These are phyloP conservation scores for Nothophytophthora sp. DNA, from an alignment of 352 stramenopile species.

Conservation along the genomic window DNA sequence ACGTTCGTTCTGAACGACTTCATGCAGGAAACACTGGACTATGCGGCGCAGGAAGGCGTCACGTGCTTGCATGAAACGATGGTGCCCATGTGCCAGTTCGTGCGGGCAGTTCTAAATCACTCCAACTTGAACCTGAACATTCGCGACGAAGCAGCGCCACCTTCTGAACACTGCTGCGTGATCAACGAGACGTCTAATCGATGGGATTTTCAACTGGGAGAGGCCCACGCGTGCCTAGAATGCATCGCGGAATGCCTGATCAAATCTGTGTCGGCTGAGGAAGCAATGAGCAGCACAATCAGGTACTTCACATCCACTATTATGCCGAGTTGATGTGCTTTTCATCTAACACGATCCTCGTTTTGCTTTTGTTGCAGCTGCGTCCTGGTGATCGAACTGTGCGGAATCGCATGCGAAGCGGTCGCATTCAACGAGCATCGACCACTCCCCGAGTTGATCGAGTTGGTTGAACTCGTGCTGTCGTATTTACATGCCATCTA, in stretches of 20 bases:
- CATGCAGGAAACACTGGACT: conserved; percentile 46
- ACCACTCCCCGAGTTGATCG: conserved; percentile 26
- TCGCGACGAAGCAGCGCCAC: neutral
- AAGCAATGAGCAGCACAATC: conserved; percentile 25
- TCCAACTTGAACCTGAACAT: conserved; percentile 42
- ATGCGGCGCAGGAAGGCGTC: conserved; percentile 16
- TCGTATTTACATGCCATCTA: conserved; percentile 38
- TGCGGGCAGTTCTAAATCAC: conserved; percentile 69
- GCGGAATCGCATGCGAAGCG: conserved; percentile 57
- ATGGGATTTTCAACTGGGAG: conserved; percentile 31
- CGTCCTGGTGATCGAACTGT: conserved; percentile 67
- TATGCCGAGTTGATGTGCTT: neutral
- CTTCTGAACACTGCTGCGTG: neutral
- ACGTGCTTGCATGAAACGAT: conserved; percentile 59
- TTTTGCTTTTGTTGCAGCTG: conserved; percentile 44
- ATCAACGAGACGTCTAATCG: too few species aligned
- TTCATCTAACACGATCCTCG: conserved; percentile 6
- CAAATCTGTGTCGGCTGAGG: conserved; percentile 22
- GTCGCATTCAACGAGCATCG: conserved; percentile 22
- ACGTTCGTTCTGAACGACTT: conserved; percentile 64
- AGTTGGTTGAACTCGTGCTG: conserved; percentile 28
- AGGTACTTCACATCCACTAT: conserved; percentile 11
- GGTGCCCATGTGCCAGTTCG: conserved; percentile 64
- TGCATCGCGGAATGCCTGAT: conserved; percentile 41
- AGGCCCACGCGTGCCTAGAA: conserved; percentile 30